Base-by-base conservation (phyloP, 768 basidiomycete genomes). In the Boletellus emodensis region DNA sequence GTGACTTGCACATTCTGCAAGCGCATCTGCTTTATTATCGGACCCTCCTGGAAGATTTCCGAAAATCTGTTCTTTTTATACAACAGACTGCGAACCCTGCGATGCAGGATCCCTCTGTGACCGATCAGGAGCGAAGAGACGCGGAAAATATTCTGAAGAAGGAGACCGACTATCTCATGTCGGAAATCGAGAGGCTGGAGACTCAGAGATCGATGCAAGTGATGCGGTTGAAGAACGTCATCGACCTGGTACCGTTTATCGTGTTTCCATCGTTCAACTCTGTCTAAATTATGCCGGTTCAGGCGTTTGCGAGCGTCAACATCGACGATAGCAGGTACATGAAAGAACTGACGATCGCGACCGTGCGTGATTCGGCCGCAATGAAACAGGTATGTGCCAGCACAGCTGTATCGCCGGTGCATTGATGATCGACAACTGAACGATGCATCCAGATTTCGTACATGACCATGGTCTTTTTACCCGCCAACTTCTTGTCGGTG, bases 261-360 rank as follows among this genome's bases (percentile, higher is more conserved):
- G 36, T 13, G 4, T 10, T 45, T 6, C 10, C 22, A 22, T 39
- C 7, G 14, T 38, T 40, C 37, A 13, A 17, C 9, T 15, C 17
- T 43, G 13, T 43, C 28, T 30, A 30, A 18, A 54, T 34, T 6
- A 15, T 14, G 0, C 36, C 24, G 22, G 33, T 28, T 4, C 44
- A 83, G 82, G 81, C 79, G 9, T 84, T 84, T 57, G 78, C 78
- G 40, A 77, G 67, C 38, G 79, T 83, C 22, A 83, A 81, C 53
- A 79, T 83, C 43, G 67, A 67, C 1, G 83, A 84, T 52, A 81
- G 77, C 61, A 71, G 54, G 48, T 69, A 71, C 15, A 82, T 80
- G 78, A 66, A 75, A 45, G 51, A 71, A 22, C 71, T 84, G 64
- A 82, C 82, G 2, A 49, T 71, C 45, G 72, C 74, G 3, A 65